Base-by-base conservation (phyloP, 306 rosid genomes). In the Prunus davidiana region DNA sequence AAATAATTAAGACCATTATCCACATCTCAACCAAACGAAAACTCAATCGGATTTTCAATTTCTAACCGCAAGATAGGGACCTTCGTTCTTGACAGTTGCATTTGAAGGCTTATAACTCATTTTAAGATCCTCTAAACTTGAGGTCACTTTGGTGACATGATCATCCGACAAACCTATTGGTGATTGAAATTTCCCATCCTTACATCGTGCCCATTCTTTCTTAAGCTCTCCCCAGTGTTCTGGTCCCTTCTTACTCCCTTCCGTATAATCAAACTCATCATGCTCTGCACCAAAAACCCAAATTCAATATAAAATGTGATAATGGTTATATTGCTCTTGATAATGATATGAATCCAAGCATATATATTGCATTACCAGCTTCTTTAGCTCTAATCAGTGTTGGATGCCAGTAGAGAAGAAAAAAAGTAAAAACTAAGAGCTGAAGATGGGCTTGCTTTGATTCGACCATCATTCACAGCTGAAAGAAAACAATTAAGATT, bases 191-290 rank as follows among this genome's bases (percentile, higher is more conserved):
- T 5, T 81, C 32, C 88, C 88, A 51, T 64, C 24, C 4, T 73
- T 80, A 51, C 88, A 85, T 60, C 19, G 66, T 3, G 56, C 57
- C 84, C 88, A 82, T 67, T 85, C 86, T 64, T 72, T 27, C 67
- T 79, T 76, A 30, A 85, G 68, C 27, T 79, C 77, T 72, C 84
- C 88, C 84, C 88, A 85, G 24, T 58, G 69, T 1, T 79, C 55
- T 19, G 84, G 84, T 3, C 84, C 84, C 51, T 51, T 79, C 3
- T 20, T 43, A 24, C 82, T 79, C 10, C 81, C 80, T 68, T 18
- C 56, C 11, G 1, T 24, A 47, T 82, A 85, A 56, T 62, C 79
- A 49, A 71, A 82, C 69, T 12, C 83, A 16, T 80, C 83, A 16
- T 80, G 79, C 70, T 78, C 85, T 77, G 82, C 81, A 67, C 15